phyloP scores from a whole-genome alignment of 164 flowering plant genomes.

The Berberis thunbergii region DNA sequence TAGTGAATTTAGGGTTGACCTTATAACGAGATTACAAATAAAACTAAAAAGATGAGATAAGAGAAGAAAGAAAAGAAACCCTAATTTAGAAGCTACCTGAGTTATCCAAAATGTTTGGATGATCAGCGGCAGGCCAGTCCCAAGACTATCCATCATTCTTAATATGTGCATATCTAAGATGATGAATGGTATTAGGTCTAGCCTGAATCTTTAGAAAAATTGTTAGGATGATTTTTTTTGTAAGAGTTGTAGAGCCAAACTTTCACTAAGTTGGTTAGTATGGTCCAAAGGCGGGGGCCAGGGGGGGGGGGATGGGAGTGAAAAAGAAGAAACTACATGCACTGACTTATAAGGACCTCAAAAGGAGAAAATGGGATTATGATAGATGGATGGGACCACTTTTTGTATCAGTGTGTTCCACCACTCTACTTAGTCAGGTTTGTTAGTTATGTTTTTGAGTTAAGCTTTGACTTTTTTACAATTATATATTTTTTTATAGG shows the following conservation, averaged over 20 bases:
- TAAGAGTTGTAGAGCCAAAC: slow-evolving; percentile 26
- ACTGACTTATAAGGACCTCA: background rate
- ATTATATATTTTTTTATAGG: too few species aligned
- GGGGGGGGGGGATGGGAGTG: too few species aligned
- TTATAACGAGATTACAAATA: slow-evolving; percentile 6
- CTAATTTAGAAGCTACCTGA: slow-evolving; percentile 16
- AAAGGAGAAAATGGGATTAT: slow-evolving; percentile 1
- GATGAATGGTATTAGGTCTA: too few species aligned
- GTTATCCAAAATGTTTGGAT: slow-evolving; percentile 7
- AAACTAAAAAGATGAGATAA: slow-evolving; percentile 9
- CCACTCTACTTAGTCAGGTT: too few species aligned
- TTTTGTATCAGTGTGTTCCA: too few species aligned
- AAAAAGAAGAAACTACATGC: slow-evolving; percentile 9
- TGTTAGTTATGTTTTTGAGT: too few species aligned
- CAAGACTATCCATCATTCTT: too few species aligned
- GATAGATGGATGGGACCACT: slow-evolving; percentile 9
- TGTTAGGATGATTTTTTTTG: background rate
- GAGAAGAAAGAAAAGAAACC: slow-evolving; percentile 3
- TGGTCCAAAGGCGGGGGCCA: slow-evolving; percentile 13
- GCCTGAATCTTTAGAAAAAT: too few species aligned
- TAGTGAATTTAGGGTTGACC: slow-evolving; percentile 38
- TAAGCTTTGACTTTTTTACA: too few species aligned
- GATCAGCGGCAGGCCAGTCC: too few species aligned
- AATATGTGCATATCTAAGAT: too few species aligned
- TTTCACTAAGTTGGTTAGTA: slow-evolving; percentile 17